Percentiles rank a stretch among this genome's conserved stretches.
phyloP scores from a whole-genome alignment of 208 protist genomes.

The Trypanosoma rangeli region DNA sequence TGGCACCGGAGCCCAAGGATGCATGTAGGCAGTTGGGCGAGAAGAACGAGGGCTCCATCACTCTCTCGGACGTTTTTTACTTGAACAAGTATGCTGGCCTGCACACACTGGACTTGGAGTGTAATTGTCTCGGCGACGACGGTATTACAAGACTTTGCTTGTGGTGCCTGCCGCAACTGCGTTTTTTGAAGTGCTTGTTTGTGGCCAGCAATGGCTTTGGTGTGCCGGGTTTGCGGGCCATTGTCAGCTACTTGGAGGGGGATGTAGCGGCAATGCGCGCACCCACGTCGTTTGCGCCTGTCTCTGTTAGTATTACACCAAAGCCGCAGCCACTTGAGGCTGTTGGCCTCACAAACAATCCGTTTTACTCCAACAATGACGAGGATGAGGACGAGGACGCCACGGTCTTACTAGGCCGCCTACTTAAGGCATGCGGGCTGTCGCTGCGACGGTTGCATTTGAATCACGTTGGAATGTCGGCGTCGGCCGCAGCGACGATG shows the following conservation, averaged over 20 bases:
- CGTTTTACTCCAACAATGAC: not conserved
- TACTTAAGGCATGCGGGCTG: constrained; percentile 10
- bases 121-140: constrained; percentile 24
- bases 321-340: constrained; percentile 11
- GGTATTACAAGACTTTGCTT: constrained; percentile 10
- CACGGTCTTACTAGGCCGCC: constrained; percentile 1
- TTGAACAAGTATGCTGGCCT: not conserved
- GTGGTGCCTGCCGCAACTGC: constrained; percentile 22
- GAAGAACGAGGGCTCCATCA: not conserved
- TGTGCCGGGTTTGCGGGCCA: constrained; percentile 6
- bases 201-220: constrained; percentile 27
- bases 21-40: not conserved
- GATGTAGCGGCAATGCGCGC: not conserved
- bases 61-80: constrained; percentile 1
- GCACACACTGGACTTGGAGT: constrained; percentile 28
- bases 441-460: constrained; percentile 26
- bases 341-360: constrained; percentile 31
- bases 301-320: not conserved
- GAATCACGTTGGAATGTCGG: constrained; percentile 28
- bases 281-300: not conserved
- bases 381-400: not conserved
- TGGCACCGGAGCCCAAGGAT: not conserved
- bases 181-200: constrained; percentile 16
- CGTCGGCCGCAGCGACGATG: constrained; percentile 1
- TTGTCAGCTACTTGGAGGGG: constrained; percentile 12